These are phyloP conservation scores for Apiotrichum akiyoshidainum DNA, from an alignment of 1,284 basidiomycete species.

Conservation along the genomic window DNA sequence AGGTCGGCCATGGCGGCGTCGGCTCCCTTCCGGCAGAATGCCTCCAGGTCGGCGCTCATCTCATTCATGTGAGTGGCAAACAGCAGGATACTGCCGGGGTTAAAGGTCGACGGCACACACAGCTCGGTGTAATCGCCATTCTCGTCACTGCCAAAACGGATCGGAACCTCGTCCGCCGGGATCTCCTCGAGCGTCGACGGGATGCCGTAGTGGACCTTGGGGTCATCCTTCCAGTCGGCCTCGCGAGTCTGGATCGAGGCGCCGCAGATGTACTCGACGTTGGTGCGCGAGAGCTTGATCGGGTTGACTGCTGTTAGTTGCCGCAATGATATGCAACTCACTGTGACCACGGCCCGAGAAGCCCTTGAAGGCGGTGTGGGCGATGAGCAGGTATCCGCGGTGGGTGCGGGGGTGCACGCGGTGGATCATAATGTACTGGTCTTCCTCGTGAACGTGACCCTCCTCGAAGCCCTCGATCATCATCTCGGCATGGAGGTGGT, in stretches of 20 bases:
- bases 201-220: slow-evolving; percentile 66
- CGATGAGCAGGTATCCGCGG: slow-evolving; percentile 83
- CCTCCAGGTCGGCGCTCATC: slow-evolving; percentile 64
- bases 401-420: slow-evolving; percentile 86
- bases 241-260: slow-evolving; percentile 67
- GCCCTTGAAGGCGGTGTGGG: slow-evolving; percentile 85
- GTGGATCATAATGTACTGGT: slow-evolving; percentile 86
- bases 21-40: slow-evolving; percentile 64
- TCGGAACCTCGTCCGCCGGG: slow-evolving; percentile 54
- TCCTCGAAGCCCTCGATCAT: slow-evolving; percentile 74
- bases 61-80: slow-evolving; percentile 71
- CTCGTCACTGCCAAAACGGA: slow-evolving; percentile 56
- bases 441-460: slow-evolving; percentile 92
- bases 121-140: slow-evolving; percentile 74
- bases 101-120: slow-evolving; percentile 76
- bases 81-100: slow-evolving; percentile 85
- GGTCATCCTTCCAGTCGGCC: slow-evolving; percentile 60
- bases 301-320: slow-evolving; percentile 62
- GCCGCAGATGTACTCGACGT: slow-evolving; percentile 74
- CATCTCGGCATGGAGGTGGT: slow-evolving; percentile 86
- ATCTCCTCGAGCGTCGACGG: slow-evolving; percentile 68
- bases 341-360: slow-evolving; percentile 73
- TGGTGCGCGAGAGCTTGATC: slow-evolving; percentile 74
- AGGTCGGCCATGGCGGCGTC: slow-evolving; percentile 69
- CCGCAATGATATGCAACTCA: slow-evolving; percentile 46